Percentiles rank a stretch among this genome's conserved stretches.
Evolutionary conservation across 1,284 basidiomycete species (phyloP).

Genomic region (Cystobasidium slooffiae): DNA sequence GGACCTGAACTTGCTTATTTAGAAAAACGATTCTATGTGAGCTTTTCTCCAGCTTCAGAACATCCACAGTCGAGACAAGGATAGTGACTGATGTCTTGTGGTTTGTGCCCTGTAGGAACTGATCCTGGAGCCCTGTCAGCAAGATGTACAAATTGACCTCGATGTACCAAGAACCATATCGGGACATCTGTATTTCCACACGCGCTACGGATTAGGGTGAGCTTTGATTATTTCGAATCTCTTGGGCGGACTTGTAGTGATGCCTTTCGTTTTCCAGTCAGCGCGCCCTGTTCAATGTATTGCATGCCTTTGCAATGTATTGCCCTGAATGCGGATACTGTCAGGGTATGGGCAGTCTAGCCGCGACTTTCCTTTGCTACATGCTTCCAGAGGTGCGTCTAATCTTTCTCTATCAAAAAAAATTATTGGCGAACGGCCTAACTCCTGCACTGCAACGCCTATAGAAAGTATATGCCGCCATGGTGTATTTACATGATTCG

Average conservation of each 20-base stretch:
- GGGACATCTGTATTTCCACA: slow-evolving; percentile 91
- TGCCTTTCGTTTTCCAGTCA: slow-evolving; percentile 62
- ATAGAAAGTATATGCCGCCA: slow-evolving; percentile 74
- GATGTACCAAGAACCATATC: slow-evolving; percentile 96
- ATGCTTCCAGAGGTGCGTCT: slow-evolving; percentile 73
- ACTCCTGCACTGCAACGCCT: neutral
- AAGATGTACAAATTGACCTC: slow-evolving; percentile 97
- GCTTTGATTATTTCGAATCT: neutral
- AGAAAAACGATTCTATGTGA: slow-evolving; percentile 37
- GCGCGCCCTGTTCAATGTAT: slow-evolving; percentile 88
- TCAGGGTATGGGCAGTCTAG: slow-evolving; percentile 98
- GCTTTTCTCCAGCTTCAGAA: slow-evolving; percentile 19
- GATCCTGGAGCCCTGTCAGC: slow-evolving; percentile 77
- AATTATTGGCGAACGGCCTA: neutral
- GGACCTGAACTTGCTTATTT: neutral
- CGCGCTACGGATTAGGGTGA: slow-evolving; percentile 84
- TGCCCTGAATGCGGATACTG: slow-evolving; percentile 93
- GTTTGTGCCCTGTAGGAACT: slow-evolving; percentile 58
- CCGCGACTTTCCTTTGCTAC: slow-evolving; percentile 91
- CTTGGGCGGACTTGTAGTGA: slow-evolving; percentile 54
- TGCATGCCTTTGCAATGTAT: slow-evolving; percentile 85
- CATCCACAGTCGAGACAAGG: neutral
- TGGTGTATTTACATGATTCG: slow-evolving; percentile 83
- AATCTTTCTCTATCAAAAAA: neutral
- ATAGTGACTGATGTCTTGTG: neutral